phyloP scores from a whole-genome alignment of 2,329 filamentous ascomycete genomes.

The Neofusicoccum ribis region DNA sequence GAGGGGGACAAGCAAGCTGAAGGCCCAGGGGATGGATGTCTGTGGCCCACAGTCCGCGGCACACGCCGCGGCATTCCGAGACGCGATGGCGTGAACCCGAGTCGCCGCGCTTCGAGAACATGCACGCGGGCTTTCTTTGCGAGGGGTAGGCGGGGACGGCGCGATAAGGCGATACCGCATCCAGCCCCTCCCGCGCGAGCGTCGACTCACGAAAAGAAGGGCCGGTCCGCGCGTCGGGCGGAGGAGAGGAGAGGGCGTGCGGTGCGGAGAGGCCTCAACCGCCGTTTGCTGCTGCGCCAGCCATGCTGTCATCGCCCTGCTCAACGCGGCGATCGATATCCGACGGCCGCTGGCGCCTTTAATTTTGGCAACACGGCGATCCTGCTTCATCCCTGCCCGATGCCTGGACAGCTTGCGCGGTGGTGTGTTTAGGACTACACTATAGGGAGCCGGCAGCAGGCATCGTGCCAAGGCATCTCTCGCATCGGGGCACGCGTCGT shows the following conservation, averaged over 20 bases:
- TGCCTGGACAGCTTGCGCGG: neutral
- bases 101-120: neutral
- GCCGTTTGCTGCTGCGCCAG: too few species aligned
- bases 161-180: slow-evolving; percentile 9
- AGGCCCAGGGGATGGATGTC: neutral
- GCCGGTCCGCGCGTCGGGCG: slow-evolving; percentile 10
- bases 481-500: neutral
- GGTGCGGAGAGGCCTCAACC: neutral
- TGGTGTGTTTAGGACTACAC: neutral
- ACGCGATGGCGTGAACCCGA: neutral
- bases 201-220: neutral
- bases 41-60: neutral
- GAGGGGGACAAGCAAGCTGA: neutral
- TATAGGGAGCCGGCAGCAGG: neutral
- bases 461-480: slow-evolving; percentile 4
- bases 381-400: neutral
- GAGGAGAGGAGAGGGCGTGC: neutral
- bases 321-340: too few species aligned
- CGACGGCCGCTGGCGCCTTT: neutral
- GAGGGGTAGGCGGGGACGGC: neutral
- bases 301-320: neutral
- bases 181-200: neutral
- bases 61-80: neutral
- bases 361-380: neutral
- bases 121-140: neutral